Evolutionary conservation across 1,284 basidiomycete genomes (phyloP).

Genomic region (Irpex lacteus): DNA sequence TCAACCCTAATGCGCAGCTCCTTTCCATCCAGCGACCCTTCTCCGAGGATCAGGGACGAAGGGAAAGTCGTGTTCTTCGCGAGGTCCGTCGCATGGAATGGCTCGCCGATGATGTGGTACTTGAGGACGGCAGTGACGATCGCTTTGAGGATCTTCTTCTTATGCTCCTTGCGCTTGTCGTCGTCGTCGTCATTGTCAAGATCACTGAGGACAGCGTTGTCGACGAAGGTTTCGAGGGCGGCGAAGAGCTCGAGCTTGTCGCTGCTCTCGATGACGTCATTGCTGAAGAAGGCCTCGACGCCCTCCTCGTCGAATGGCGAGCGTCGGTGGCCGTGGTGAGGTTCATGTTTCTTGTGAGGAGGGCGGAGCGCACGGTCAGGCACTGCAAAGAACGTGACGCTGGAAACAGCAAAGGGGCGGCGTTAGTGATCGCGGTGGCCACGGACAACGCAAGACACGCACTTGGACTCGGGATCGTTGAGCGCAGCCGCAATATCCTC

Average conservation of each 20-base stretch:
- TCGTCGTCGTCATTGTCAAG: conserved; percentile 22
- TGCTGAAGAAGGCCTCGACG: conserved; percentile 8
- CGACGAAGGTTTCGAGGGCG: conserved; percentile 22
- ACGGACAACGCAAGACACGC: not conserved
- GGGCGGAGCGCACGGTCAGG: conserved; percentile 39
- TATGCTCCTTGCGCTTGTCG: conserved; percentile 36
- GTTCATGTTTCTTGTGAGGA: conserved; percentile 20
- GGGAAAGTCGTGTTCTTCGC: conserved; percentile 58
- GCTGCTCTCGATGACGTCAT: conserved; percentile 8
- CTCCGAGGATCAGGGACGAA: conserved; percentile 50
- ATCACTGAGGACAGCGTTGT: conserved; percentile 11
- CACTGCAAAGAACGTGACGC: conserved; percentile 54
- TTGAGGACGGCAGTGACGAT: conserved; percentile 55
- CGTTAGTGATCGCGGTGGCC: conserved; percentile 9
- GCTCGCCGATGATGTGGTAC: conserved; percentile 61
- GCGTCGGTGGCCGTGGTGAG: conserved; percentile 1
- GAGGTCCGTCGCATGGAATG: conserved; percentile 39
- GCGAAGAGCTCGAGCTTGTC: conserved; percentile 19
- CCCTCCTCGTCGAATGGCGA: conserved; percentile 5
- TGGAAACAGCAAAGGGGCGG: conserved; percentile 17
- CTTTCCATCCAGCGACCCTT: conserved; percentile 51
- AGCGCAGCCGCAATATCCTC: conserved; percentile 40
- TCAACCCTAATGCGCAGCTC: conserved; percentile 52
- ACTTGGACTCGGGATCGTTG: conserved; percentile 39
- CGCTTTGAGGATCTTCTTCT: conserved; percentile 52